Evolutionary conservation across 2,329 filamentous ascomycete genomes (phyloP).

Genomic region (Fusarium sp.): DNA sequence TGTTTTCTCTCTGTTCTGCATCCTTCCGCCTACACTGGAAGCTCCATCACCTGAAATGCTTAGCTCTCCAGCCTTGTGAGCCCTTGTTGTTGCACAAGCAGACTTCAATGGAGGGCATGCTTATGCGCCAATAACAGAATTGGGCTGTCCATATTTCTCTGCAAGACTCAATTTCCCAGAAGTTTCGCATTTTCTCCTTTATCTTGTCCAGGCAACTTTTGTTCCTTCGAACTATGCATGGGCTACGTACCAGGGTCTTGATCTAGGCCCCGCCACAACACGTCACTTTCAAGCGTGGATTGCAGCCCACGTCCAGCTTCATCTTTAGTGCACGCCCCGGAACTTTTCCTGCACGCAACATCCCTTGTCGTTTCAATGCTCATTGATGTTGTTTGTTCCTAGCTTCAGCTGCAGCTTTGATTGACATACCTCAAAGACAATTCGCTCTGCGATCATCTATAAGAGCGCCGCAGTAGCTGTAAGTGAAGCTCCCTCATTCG

Average conservation of each 20-base stretch:
- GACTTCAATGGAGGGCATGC: neutral
- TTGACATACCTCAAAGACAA: slow-evolving; percentile 33
- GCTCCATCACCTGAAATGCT: slow-evolving; percentile 5
- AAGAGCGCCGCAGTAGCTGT: slow-evolving; percentile 35
- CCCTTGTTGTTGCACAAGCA: slow-evolving; percentile 1
- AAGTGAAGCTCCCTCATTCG: slow-evolving; percentile 26
- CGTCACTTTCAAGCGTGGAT: slow-evolving; percentile 45
- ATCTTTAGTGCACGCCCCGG: slow-evolving; percentile 32
- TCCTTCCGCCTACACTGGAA: slow-evolving; percentile 5
- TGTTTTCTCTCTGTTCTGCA: slow-evolving; percentile 19
- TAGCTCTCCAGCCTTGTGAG: neutral
- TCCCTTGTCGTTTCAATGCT: slow-evolving; percentile 34
- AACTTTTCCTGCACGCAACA: slow-evolving; percentile 34
- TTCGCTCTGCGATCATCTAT: slow-evolving; percentile 13
- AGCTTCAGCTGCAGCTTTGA: slow-evolving; percentile 24
- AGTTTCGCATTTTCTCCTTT: slow-evolving; percentile 7
- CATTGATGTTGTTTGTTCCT: slow-evolving; percentile 11
- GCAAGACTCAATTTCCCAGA: neutral
- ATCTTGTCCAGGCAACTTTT: slow-evolving; percentile 6
- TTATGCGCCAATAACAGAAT: neutral
- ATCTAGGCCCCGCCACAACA: slow-evolving; percentile 45
- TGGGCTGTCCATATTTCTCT: neutral
- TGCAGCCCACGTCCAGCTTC: slow-evolving; percentile 43
- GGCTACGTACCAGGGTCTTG: slow-evolving; percentile 32
- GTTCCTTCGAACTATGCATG: slow-evolving; percentile 28